These are phyloP conservation scores for Psilocybe mexicana DNA, from an alignment of 1,284 basidiomycete species.

Conservation along the genomic window DNA sequence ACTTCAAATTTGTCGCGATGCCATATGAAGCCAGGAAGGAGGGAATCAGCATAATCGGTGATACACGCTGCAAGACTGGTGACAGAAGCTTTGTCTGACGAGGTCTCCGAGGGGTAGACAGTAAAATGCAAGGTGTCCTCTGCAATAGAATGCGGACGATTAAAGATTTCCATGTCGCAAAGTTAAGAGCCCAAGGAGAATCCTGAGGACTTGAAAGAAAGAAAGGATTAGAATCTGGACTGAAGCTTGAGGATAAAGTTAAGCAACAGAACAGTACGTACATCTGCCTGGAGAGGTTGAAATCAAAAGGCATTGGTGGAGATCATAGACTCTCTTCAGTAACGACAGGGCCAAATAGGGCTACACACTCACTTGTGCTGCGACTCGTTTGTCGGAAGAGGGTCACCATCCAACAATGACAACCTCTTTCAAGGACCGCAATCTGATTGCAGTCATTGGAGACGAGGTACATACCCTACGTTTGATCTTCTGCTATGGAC, in stretches of 20 bases:
- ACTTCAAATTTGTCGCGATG: conserved; percentile 87
- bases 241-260: not conserved
- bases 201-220: not conserved
- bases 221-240: not conserved
- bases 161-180: conserved; percentile 56
- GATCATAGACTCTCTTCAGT: not conserved
- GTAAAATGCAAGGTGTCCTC: conserved; percentile 83
- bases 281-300: too few relatives aligned
- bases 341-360: conserved; percentile 24
- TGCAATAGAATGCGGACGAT: conserved; percentile 72
- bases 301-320: not conserved
- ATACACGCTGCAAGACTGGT: conserved; percentile 73
- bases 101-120: conserved; percentile 58
- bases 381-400: not conserved
- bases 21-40: conserved; percentile 79
- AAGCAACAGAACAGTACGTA: not conserved
- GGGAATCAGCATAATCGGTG: conserved; percentile 52
- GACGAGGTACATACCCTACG: conserved; percentile 70
- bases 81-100: conserved; percentile 59
- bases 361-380: conserved; percentile 18
- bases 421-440: conserved; percentile 77
- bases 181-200: not conserved
- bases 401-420: conserved; percentile 36
- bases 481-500: not conserved
- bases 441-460: conserved; percentile 89